Evolutionary conservation across 768 basidiomycete species (phyloP).

Genomic region (Lentinula raphanica): DNA sequence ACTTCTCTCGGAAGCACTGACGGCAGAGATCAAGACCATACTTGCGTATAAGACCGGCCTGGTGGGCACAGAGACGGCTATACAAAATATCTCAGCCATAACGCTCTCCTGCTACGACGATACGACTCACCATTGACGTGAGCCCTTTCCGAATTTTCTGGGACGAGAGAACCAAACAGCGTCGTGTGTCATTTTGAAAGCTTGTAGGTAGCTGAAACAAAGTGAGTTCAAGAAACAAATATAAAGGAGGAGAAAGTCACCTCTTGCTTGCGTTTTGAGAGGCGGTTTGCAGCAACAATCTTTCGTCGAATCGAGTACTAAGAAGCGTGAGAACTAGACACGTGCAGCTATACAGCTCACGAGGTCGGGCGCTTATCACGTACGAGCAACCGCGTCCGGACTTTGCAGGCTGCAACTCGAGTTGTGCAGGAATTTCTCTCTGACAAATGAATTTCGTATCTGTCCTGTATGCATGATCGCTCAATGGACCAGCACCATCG

Average conservation of each 20-base stretch:
- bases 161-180: slow-evolving; percentile 97
- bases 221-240: neutral
- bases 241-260: slow-evolving; percentile 5
- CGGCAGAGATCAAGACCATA: slow-evolving; percentile 96
- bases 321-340: neutral
- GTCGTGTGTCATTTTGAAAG: slow-evolving; percentile 88
- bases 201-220: slow-evolving; percentile 13
- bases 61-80: slow-evolving; percentile 94
- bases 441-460: too few species aligned
- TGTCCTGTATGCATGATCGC: too few species aligned
- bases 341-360: slow-evolving; percentile 1
- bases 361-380: neutral
- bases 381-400: too few species aligned
- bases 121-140: slow-evolving; percentile 79
- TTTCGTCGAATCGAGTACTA: neutral
- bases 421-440: too few species aligned
- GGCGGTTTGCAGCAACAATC: neutral
- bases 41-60: slow-evolving; percentile 96
- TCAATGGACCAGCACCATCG: too few species aligned
- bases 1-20: slow-evolving; percentile 98
- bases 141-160: slow-evolving; percentile 92
- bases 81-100: neutral
- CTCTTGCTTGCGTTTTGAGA: slow-evolving; percentile 5
- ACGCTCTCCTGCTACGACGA: slow-evolving; percentile 4
- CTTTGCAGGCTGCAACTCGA: too few species aligned